Evolutionary conservation across 2,329 filamentous ascomycete genomes (phyloP).

Genomic region (Venturia oleaginea): DNA sequence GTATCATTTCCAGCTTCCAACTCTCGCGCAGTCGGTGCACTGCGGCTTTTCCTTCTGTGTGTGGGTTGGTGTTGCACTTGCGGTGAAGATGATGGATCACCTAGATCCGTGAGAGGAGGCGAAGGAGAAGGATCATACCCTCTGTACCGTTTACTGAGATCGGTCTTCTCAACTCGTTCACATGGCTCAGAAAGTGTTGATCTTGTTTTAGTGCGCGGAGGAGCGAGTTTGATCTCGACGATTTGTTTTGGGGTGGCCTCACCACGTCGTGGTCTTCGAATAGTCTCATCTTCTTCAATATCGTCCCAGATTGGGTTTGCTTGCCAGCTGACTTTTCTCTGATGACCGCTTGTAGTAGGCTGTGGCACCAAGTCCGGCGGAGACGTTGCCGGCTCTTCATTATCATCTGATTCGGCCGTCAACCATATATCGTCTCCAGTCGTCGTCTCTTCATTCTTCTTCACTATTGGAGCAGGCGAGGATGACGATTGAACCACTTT

Average conservation of each 20-base stretch:
- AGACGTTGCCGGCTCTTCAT: neutral
- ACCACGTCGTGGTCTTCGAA: neutral
- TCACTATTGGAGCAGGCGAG: neutral
- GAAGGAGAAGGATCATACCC: neutral
- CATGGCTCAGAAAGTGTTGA: neutral
- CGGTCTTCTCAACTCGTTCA: neutral
- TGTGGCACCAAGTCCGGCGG: neutral
- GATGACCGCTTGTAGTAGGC: neutral
- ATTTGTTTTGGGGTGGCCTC: neutral
- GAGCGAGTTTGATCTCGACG: neutral
- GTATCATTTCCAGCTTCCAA: neutral
- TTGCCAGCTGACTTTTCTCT: neutral
- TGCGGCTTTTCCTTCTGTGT: neutral
- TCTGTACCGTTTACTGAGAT: neutral
- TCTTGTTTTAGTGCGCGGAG: neutral
- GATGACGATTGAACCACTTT: neutral
- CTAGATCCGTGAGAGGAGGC: neutral
- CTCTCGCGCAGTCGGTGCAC: neutral
- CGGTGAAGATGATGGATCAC: neutral
- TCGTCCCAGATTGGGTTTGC: neutral
- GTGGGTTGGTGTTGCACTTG: neutral
- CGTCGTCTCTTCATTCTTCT: constrained; percentile 11
- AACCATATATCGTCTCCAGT: constrained; percentile 24
- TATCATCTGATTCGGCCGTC: constrained; percentile 21
- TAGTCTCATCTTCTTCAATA: neutral